phyloP scores from a whole-genome alignment of 257 asterid genomes.

The Echium plantagineum region DNA sequence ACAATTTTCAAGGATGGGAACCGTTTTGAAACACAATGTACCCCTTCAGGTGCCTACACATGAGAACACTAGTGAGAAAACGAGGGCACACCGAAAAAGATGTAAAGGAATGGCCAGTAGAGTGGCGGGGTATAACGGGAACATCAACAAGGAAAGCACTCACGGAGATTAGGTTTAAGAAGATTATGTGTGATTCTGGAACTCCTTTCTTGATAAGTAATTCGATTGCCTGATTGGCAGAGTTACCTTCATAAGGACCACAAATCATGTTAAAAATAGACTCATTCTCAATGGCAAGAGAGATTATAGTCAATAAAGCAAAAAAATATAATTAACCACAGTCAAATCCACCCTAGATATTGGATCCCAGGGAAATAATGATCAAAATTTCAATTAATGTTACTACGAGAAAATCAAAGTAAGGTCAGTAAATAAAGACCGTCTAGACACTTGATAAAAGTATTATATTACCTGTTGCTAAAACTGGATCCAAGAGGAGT shows the following conservation, averaged over 20 bases:
- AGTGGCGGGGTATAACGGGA: neutral
- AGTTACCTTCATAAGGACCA: conserved; percentile 51
- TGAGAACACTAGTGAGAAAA: neutral
- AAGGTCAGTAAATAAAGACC: neutral
- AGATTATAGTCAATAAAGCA: too few species aligned
- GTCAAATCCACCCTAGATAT: neutral
- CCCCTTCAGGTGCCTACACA: conserved; percentile 87
- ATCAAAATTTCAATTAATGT: too few species aligned
- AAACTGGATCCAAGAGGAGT: conserved; percentile 94
- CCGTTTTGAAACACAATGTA: conserved; percentile 78
- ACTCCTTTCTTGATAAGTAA: conserved; percentile 90
- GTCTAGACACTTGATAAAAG: neutral
- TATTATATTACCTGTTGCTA: conserved; percentile 79
- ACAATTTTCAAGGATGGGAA: conserved; percentile 83
- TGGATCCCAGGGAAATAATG: neutral
- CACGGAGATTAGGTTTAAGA: conserved; percentile 94
- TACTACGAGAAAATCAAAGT: neutral
- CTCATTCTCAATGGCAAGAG: neutral
- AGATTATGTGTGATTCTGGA: conserved; percentile 91
- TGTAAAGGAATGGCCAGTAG: neutral
- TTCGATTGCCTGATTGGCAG: conserved; percentile 98
- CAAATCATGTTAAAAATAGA: neutral
- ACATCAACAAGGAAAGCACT: conserved; percentile 20
- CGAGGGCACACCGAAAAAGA: too few species aligned
- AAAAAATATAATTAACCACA: neutral